phyloP scores from a whole-genome alignment of 179 eudicot genomes.

The Patellifolia procumbens region DNA sequence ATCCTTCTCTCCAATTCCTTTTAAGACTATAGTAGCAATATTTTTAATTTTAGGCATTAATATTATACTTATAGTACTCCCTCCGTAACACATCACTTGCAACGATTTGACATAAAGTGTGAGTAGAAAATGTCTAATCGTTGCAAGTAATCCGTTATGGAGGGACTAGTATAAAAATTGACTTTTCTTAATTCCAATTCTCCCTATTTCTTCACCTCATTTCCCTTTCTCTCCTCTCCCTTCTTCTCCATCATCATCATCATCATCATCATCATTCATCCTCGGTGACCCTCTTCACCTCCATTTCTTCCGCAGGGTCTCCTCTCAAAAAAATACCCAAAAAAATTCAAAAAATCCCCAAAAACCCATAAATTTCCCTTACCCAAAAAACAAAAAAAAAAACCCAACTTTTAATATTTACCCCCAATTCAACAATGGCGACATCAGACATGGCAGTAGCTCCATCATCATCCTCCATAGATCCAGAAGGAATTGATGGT shows the following conservation, averaged over 20 bases:
- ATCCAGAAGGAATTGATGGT: conserved; percentile 82
- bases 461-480: conserved; percentile 40
- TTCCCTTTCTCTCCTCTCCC: neutral
- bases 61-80: no score
- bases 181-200: conserved; percentile 13
- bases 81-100: no score
- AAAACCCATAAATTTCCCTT: neutral
- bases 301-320: conserved; percentile 32
- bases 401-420: neutral
- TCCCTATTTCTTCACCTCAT: no score
- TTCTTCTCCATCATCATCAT: neutral
- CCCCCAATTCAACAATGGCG: conserved; percentile 27
- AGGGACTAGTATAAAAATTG: neutral
- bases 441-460: conserved; percentile 38
- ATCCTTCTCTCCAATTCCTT: no score
- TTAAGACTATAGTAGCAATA: no score
- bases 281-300: conserved; percentile 35
- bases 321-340: neutral
- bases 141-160: no score
- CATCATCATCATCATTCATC: conserved; percentile 2
- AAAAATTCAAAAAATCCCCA: neutral
- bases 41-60: no score
- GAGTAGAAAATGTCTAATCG: no score
- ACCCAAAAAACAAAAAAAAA: neutral
- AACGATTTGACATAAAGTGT: no score